These are phyloP conservation scores for Pyrenula aspistea DNA, from an alignment of 495 filamentous ascomycete species.

Conservation along the genomic window DNA sequence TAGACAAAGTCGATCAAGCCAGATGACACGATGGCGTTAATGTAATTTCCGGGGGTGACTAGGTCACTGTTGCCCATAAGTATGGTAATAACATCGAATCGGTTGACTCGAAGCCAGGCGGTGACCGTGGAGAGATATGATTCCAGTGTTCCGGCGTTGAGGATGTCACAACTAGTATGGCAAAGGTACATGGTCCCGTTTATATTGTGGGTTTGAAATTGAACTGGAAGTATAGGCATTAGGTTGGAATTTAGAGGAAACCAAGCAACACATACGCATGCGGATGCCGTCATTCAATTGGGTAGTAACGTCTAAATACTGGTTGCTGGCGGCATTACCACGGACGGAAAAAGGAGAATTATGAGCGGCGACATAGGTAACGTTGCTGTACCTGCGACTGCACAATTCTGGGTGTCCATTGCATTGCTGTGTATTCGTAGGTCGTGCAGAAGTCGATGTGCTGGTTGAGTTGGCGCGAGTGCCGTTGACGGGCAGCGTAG, in stretches of 20 bases:
- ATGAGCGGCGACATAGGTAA: slow-evolving; percentile 76
- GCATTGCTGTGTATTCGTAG: slow-evolving; percentile 62
- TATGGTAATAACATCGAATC: slow-evolving; percentile 86
- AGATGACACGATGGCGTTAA: slow-evolving; percentile 45
- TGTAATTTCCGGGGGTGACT: slow-evolving; percentile 46
- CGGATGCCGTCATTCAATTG: slow-evolving; percentile 84
- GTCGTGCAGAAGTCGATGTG: slow-evolving; percentile 23
- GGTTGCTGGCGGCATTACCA: slow-evolving; percentile 69
- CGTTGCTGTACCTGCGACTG: slow-evolving; percentile 69
- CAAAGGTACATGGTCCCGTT: slow-evolving; percentile 52
- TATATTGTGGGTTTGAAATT: slow-evolving; percentile 69
- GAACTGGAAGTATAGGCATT: slow-evolving; percentile 33
- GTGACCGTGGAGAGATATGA: slow-evolving; percentile 58
- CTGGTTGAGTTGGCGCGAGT: slow-evolving; percentile 27
- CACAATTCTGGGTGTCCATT: slow-evolving; percentile 85
- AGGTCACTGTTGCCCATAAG: slow-evolving; percentile 76
- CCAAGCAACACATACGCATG: slow-evolving; percentile 47
- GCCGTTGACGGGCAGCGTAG: slow-evolving; percentile 27
- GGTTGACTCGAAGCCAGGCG: slow-evolving; percentile 62
- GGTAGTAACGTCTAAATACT: slow-evolving; percentile 50
- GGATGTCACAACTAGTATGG: slow-evolving; percentile 67
- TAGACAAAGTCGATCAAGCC: slow-evolving; percentile 63
- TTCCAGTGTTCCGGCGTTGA: slow-evolving; percentile 68
- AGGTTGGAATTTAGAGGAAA: too few species aligned
- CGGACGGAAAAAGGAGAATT: slow-evolving; percentile 69